These are phyloP conservation scores for Deuterostichococcus epilithicus DNA, from an alignment of 139 green algal genomes.

Conservation along the genomic window DNA sequence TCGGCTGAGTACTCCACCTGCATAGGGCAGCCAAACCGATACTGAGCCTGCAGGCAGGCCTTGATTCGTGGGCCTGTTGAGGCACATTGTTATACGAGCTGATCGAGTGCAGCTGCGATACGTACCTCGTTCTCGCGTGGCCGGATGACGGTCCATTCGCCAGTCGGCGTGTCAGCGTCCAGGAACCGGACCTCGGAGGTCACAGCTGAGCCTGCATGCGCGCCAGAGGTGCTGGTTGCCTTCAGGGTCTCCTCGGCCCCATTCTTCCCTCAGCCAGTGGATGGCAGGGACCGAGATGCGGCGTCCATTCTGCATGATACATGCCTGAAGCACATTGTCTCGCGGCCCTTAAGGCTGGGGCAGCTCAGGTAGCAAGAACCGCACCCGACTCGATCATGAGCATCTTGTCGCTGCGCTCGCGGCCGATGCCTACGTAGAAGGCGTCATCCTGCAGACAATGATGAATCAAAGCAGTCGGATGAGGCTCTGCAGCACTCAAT, in stretches of 20 bases:
- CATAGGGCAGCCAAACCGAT: constrained; percentile 5
- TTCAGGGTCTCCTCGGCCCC: too few species aligned
- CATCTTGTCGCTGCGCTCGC: constrained; percentile 48
- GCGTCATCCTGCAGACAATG: constrained; percentile 34
- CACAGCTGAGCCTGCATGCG: constrained; percentile 56
- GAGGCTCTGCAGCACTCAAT: neutral
- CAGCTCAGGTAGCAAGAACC: neutral
- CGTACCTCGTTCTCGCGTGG: constrained; percentile 39
- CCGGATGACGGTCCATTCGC: constrained; percentile 51
- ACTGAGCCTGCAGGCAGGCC: neutral
- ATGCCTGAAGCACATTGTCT: neutral
- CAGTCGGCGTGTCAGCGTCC: constrained; percentile 47
- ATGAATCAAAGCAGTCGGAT: neutral
- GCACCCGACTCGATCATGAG: constrained; percentile 56
- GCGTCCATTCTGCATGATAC: neutral
- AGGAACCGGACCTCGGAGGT: constrained; percentile 71
- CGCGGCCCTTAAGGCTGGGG: neutral
- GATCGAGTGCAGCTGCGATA: neutral
- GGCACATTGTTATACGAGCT: neutral
- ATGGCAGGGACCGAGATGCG: too few species aligned
- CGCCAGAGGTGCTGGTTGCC: too few species aligned
- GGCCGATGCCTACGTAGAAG: constrained; percentile 71
- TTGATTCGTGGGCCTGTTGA: neutral
- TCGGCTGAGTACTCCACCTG: constrained; percentile 64
- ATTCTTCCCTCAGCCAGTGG: too few species aligned